These are phyloP conservation scores for Ogataea neopini DNA, from an alignment of 805 yeast species.

Conservation along the genomic window DNA sequence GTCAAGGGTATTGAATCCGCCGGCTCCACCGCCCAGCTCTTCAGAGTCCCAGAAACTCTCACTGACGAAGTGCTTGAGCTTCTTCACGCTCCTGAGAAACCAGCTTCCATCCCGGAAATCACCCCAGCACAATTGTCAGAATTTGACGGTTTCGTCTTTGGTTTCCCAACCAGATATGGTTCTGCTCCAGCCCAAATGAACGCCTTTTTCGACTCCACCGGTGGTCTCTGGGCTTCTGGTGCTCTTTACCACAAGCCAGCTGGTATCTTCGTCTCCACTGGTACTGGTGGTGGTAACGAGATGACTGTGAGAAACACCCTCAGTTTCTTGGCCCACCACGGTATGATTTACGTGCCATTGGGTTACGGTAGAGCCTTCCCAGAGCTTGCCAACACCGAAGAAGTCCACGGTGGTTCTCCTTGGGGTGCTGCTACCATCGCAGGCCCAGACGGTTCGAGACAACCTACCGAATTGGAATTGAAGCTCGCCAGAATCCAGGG, in stretches of 20 bases:
- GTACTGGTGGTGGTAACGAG: slow-evolving; percentile 88
- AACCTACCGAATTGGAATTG: slow-evolving; percentile 62
- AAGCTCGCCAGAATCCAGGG: slow-evolving; percentile 69
- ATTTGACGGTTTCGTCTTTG: slow-evolving; percentile 83
- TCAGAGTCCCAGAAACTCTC: slow-evolving; percentile 77
- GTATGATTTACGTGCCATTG: slow-evolving; percentile 76
- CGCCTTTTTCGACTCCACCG: slow-evolving; percentile 76
- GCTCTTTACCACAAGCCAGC: slow-evolving; percentile 72
- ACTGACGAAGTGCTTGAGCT: slow-evolving; percentile 53
- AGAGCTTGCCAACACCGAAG: slow-evolving; percentile 54
- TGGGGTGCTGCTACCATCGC: slow-evolving; percentile 88
- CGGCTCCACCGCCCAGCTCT: slow-evolving; percentile 68
- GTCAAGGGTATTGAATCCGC: slow-evolving; percentile 68
- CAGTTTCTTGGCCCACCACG: slow-evolving; percentile 74
- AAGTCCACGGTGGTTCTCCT: slow-evolving; percentile 77
- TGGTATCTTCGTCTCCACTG: slow-evolving; percentile 72
- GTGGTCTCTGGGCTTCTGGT: slow-evolving; percentile 78
- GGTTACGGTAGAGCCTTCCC: slow-evolving; percentile 65
- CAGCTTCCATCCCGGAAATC: slow-evolving; percentile 59
- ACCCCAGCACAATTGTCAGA: slow-evolving; percentile 54
- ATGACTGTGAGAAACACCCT: slow-evolving; percentile 62
- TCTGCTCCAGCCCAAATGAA: slow-evolving; percentile 75
- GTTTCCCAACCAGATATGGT: slow-evolving; percentile 87
- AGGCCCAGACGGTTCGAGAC: slow-evolving; percentile 75
- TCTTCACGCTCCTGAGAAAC: slow-evolving; percentile 67